A percentile compares a stretch with the other conserved stretches of the same genome.
These are phyloP conservation scores for Castanea mollissima DNA, from an alignment of 306 rosid species.

Conservation along the genomic window DNA sequence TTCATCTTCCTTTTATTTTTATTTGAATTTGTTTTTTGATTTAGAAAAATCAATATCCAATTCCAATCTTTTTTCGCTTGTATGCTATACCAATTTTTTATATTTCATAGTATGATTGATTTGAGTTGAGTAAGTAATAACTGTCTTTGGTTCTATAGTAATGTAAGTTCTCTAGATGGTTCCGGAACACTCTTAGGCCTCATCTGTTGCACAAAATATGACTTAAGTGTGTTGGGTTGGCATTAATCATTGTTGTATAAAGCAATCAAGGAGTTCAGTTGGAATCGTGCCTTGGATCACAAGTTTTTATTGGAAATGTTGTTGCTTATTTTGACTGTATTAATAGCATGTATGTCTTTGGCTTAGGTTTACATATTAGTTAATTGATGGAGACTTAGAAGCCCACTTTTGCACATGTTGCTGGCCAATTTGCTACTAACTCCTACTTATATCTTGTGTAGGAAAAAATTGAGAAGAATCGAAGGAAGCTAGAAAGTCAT, in stretches of 20 bases:
- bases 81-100: background rate
- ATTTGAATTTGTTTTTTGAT: background rate
- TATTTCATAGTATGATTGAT: background rate
- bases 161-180: background rate
- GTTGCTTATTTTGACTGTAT: background rate
- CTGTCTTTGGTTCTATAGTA: background rate
- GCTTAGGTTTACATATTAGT: background rate
- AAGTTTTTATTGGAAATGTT: background rate
- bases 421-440: conserved; percentile 14
- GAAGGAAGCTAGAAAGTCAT: conserved; percentile 51
- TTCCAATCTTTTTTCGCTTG: background rate
- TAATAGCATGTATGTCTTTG: background rate
- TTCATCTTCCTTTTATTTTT: background rate
- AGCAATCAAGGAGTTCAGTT: background rate
- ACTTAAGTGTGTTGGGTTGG: background rate
- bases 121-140: background rate
- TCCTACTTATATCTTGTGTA: conserved; percentile 28
- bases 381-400: conserved; percentile 1
- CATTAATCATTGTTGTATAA: background rate
- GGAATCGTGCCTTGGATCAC: background rate
- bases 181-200: background rate
- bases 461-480: conserved; percentile 73
- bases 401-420: conserved; percentile 16
- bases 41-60: background rate
- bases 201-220: background rate